Percentiles rank a stretch among this genome's conserved stretches.
phyloP scores from a whole-genome alignment of 1,139 yeast genomes.

The Spencermartinsiella ligniputridi region DNA sequence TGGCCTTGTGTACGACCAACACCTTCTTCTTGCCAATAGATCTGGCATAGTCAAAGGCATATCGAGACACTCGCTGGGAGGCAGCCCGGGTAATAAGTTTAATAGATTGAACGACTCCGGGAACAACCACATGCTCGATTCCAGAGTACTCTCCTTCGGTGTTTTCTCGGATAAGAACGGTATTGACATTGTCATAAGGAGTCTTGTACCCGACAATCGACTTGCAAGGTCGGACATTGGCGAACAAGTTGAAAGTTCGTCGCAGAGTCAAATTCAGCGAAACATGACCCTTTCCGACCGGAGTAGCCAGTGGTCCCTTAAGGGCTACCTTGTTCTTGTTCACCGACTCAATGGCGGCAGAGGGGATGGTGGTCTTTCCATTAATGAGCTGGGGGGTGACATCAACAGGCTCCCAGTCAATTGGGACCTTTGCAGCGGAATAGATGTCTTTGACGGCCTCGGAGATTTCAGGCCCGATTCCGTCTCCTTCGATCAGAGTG shows the following conservation, averaged over 20 bases:
- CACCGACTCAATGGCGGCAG: conserved; percentile 86
- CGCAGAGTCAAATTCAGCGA: conserved; percentile 95
- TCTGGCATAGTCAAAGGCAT: conserved; percentile 94
- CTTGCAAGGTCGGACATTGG: conserved; percentile 97
- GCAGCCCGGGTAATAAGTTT: conserved; percentile 95
- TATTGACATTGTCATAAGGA: conserved; percentile 89
- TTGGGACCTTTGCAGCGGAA: conserved; percentile 89
- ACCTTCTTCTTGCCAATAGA: conserved; percentile 85
- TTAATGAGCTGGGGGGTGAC: conserved; percentile 90
- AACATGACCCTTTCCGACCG: conserved; percentile 97
- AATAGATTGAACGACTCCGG: conserved; percentile 98
- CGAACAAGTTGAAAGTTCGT: conserved; percentile 93
- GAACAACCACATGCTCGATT: conserved; percentile 95
- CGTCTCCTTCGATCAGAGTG: conserved; percentile 97
- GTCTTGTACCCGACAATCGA: conserved; percentile 91
- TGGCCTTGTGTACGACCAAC: conserved; percentile 94
- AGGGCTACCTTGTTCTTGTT: conserved; percentile 90
- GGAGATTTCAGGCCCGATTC: conserved; percentile 95
- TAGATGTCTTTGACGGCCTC: conserved; percentile 88
- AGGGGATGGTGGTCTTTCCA: conserved; percentile 93
- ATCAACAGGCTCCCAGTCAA: conserved; percentile 96
- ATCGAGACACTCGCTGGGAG: conserved; percentile 91
- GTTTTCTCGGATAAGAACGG: conserved; percentile 96
- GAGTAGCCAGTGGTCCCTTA: conserved; percentile 97
- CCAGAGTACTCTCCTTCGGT: conserved; percentile 99